A percentile compares a stretch with the other conserved stretches of the same genome.
Conservation (phyloP, 805 yeast genomes). For the Candida namnaoensis region DNA sequence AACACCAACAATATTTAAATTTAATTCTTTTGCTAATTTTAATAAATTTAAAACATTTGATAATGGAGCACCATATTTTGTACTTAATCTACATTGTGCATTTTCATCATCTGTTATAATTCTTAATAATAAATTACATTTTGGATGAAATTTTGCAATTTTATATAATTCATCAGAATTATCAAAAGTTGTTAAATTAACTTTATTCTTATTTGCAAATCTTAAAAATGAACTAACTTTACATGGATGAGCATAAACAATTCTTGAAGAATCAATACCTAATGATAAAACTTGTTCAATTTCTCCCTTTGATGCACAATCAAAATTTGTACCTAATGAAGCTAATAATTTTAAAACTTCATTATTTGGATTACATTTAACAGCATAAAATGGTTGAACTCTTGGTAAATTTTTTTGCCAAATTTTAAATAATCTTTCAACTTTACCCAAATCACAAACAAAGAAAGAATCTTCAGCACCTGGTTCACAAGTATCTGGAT, state of each 20-base stretch:
- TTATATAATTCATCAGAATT: slow-evolving; percentile 79
- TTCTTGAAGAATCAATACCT: slow-evolving; percentile 57
- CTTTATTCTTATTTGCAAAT: slow-evolving; percentile 47
- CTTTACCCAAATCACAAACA: slow-evolving; percentile 76
- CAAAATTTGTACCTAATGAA: slow-evolving; percentile 67
- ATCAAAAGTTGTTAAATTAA: slow-evolving; percentile 81
- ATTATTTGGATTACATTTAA: slow-evolving; percentile 81
- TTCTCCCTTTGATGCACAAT: slow-evolving; percentile 88
- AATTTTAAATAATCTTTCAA: slow-evolving; percentile 46
- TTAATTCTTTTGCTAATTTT: slow-evolving; percentile 49
- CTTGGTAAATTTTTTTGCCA: slow-evolving; percentile 66
- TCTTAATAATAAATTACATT: slow-evolving; percentile 64
- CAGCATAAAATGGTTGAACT: slow-evolving; percentile 86
- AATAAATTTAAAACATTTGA: slow-evolving; percentile 45
- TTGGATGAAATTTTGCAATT: slow-evolving; percentile 58
- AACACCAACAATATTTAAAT: slow-evolving; percentile 68
- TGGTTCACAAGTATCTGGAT: slow-evolving; percentile 52
- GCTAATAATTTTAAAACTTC: slow-evolving; percentile 50
- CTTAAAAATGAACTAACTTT: slow-evolving; percentile 79
- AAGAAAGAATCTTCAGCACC: slow-evolving; percentile 84
- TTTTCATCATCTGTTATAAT: slow-evolving; percentile 83
- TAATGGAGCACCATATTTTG: slow-evolving; percentile 81
- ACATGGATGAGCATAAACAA: slow-evolving; percentile 92
- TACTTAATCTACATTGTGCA: slow-evolving; percentile 78
- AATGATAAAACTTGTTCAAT: slow-evolving; percentile 55